Percentiles rank a stretch among this genome's conserved stretches.
phyloP scores from a whole-genome alignment of 495 filamentous ascomycete genomes.

The Talaromyces stipitatus region DNA sequence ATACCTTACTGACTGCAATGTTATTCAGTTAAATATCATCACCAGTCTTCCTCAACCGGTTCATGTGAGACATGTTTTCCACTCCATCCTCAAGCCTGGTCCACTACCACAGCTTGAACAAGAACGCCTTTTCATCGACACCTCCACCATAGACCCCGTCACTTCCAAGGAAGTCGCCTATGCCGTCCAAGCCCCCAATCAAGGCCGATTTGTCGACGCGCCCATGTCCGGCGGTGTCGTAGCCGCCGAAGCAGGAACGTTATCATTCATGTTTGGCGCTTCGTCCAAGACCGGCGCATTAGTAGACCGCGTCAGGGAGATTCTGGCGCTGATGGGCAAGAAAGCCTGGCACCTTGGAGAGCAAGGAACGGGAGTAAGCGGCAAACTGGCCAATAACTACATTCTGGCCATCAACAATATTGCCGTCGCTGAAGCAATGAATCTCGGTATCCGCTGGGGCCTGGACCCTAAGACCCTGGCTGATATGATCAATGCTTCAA shows the following conservation, averaged over 20 bases:
- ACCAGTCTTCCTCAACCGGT: slow-evolving; percentile 74
- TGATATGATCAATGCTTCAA: slow-evolving; percentile 75
- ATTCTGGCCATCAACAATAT: slow-evolving; percentile 89
- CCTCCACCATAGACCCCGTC: slow-evolving; percentile 78
- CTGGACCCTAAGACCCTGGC: slow-evolving; percentile 73
- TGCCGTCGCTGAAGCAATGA: slow-evolving; percentile 88
- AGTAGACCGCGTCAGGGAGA: slow-evolving; percentile 50
- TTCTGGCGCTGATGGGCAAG: slow-evolving; percentile 74
- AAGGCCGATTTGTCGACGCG: slow-evolving; percentile 65
- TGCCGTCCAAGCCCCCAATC: slow-evolving; percentile 45
- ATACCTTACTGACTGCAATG: not conserved
- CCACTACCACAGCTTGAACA: slow-evolving; percentile 32
- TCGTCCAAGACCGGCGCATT: slow-evolving; percentile 38
- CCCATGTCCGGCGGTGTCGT: slow-evolving; percentile 83
- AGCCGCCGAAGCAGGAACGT: slow-evolving; percentile 64
- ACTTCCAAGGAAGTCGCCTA: slow-evolving; percentile 63
- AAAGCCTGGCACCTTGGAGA: slow-evolving; percentile 72
- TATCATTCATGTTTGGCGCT: slow-evolving; percentile 84
- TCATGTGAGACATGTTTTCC: slow-evolving; percentile 69
- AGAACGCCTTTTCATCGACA: slow-evolving; percentile 67
- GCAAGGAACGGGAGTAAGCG: slow-evolving; percentile 73
- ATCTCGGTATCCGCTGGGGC: slow-evolving; percentile 76
- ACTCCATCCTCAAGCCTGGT: slow-evolving; percentile 48
- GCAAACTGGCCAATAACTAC: slow-evolving; percentile 92
- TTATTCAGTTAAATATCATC: slow-evolving; percentile 70